These are phyloP conservation scores for Triticum urartu DNA, from an alignment of 176 grass and related monocot genomes.

Conservation along the genomic window DNA sequence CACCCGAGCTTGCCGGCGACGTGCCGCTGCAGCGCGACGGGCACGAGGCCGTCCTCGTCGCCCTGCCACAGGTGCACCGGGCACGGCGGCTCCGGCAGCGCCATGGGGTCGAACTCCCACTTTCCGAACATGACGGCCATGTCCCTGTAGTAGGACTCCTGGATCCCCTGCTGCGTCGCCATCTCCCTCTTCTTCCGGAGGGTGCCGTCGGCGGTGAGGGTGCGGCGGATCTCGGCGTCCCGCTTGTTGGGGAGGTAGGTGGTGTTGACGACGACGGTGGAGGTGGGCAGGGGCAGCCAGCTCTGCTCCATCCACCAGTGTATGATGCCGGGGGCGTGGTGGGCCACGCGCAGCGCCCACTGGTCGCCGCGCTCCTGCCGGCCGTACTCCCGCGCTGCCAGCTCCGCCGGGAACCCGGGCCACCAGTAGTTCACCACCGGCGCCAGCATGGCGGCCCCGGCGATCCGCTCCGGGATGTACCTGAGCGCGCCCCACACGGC, in stretches of 20 bases:
- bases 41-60: constrained; percentile 77
- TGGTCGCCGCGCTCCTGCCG: constrained; percentile 62
- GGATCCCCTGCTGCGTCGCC: constrained; percentile 70
- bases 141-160: constrained; percentile 66
- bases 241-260: constrained; percentile 57
- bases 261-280: constrained; percentile 66
- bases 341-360: constrained; percentile 67
- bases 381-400: constrained; percentile 38
- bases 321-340: constrained; percentile 64
- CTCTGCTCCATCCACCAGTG: constrained; percentile 90
- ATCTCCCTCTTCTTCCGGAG: constrained; percentile 46
- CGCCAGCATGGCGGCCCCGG: constrained; percentile 59
- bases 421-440: constrained; percentile 79
- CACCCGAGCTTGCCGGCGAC: constrained; percentile 46
- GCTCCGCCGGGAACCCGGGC: constrained; percentile 64
- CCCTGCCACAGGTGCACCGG: constrained; percentile 74
- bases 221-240: constrained; percentile 44
- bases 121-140: constrained; percentile 74
- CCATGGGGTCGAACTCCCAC: constrained; percentile 82
- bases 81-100: constrained; percentile 45
- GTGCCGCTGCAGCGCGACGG: constrained; percentile 54
- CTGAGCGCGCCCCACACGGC: constrained; percentile 64
- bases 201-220: constrained; percentile 40
- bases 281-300: constrained; percentile 73
- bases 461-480: constrained; percentile 54